Conservation (phyloP, 2,329 filamentous ascomycete species). For the Ambrosiella xylebori region DNA sequence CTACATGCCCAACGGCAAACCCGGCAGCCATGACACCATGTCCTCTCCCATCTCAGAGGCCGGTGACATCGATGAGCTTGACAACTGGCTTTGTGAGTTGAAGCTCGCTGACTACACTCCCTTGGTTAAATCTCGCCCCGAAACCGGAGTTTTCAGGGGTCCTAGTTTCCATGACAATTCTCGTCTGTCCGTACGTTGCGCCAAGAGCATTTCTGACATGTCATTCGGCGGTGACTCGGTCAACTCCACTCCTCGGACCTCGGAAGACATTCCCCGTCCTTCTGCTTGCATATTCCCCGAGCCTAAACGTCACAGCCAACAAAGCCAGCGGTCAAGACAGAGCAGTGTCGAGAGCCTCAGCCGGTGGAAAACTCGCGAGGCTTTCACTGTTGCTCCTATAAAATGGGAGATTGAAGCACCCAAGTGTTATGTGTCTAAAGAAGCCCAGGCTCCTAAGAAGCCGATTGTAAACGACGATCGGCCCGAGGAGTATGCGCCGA, state of each 20-base stretch:
- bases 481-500: conserved; percentile 25
- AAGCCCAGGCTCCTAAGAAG: neutral
- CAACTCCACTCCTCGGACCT: conserved; percentile 6
- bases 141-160: neutral
- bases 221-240: neutral
- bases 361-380: neutral
- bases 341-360: neutral
- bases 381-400: neutral
- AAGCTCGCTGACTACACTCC: conserved; percentile 8
- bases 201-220: neutral
- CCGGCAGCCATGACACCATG: conserved; percentile 7
- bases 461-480: neutral
- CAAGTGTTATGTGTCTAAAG: neutral
- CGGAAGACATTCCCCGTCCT: conserved; percentile 2
- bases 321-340: neutral
- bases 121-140: neutral
- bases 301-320: neutral
- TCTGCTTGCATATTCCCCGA: conserved; percentile 6
- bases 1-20: conserved; percentile 20
- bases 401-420: neutral
- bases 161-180: neutral
- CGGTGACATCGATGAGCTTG: conserved; percentile 32
- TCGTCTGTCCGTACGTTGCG: neutral
- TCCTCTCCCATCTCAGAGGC: conserved; percentile 22
- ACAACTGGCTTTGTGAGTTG: conserved; percentile 31